Conservation (phyloP, 2,329 filamentous ascomycete species). For the Aaosphaeria pasadenensis region DNA sequence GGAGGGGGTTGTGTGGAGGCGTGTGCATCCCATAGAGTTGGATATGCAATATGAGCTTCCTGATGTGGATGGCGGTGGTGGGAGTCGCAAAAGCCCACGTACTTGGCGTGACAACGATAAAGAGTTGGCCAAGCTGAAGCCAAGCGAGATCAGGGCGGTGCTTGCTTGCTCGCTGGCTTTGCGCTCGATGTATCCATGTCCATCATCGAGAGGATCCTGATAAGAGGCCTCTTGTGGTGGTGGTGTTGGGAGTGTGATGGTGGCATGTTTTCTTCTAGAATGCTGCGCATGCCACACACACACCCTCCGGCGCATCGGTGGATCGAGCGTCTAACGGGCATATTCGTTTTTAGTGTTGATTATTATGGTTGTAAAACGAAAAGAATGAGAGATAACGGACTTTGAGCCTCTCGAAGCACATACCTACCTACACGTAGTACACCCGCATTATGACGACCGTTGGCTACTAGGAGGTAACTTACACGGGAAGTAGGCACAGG, state of each 20-base stretch:
- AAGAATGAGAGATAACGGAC: too few relatives aligned
- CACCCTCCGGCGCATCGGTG: too few relatives aligned
- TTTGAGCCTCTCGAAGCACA: too few relatives aligned
- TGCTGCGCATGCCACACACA: too few relatives aligned
- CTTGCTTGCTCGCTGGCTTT: not conserved
- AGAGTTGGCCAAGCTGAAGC: constrained; percentile 3
- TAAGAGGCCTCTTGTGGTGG: not conserved
- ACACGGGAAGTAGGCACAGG: too few relatives aligned
- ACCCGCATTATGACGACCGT: too few relatives aligned
- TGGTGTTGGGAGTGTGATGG: not conserved
- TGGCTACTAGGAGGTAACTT: too few relatives aligned
- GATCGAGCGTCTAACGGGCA: too few relatives aligned
- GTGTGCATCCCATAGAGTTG: constrained; percentile 4
- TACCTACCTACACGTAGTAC: too few relatives aligned
- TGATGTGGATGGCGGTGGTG: constrained; percentile 5
- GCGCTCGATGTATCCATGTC: too few relatives aligned
- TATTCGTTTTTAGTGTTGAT: too few relatives aligned
- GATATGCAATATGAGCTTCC: constrained; percentile 12
- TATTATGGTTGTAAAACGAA: too few relatives aligned
- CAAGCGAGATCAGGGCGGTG: not conserved
- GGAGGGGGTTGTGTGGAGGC: constrained; percentile 1
- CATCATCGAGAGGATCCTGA: not conserved
- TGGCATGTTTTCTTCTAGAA: not conserved
- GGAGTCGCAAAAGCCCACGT: not conserved
- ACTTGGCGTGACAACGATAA: constrained; percentile 1